These are phyloP conservation scores for Curvularia eragrostidis DNA, from an alignment of 2,329 filamentous ascomycete species.

Conservation along the genomic window DNA sequence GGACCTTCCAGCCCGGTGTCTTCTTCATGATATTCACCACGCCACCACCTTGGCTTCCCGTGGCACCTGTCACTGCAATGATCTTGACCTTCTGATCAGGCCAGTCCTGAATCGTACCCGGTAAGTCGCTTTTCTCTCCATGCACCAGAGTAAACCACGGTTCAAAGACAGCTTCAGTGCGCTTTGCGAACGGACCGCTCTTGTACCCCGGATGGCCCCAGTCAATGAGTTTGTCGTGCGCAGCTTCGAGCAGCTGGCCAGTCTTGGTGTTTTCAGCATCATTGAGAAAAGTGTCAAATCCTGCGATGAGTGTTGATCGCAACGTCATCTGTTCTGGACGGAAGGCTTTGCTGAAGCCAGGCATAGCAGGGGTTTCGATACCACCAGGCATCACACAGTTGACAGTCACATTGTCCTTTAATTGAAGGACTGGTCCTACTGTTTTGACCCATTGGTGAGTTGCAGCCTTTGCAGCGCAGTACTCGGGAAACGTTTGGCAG, in stretches of 20 bases:
- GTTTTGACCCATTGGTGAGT: conserved; percentile 41
- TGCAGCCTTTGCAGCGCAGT: conserved; percentile 60
- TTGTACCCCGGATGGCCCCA: conserved; percentile 47
- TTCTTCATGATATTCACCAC: conserved; percentile 37
- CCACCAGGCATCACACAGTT: conserved; percentile 59
- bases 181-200: conserved; percentile 53
- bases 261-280: conserved; percentile 50
- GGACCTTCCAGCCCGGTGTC: conserved; percentile 31
- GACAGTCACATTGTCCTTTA: conserved; percentile 58
- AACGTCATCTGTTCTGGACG: conserved; percentile 46
- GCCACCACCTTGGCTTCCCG: conserved; percentile 37
- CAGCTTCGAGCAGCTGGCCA: conserved; percentile 55
- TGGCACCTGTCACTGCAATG: conserved; percentile 40
- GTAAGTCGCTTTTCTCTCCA: conserved; percentile 52
- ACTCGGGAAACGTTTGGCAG: conserved; percentile 56
- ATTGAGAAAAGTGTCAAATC: conserved; percentile 53
- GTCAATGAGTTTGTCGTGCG: conserved; percentile 49
- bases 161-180: conserved; percentile 56
- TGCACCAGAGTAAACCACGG: conserved; percentile 56
- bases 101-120: conserved; percentile 44
- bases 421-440: conserved; percentile 21
- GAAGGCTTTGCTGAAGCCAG: conserved; percentile 43
- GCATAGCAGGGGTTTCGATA: conserved; percentile 53
- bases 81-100: conserved; percentile 28
- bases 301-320: conserved; percentile 53